Evolutionary conservation across 345 rosid genomes (phyloP), one percentile per base, ranked within the genome.

Genomic region (Rhodomyrtus tomentosa): DNA sequence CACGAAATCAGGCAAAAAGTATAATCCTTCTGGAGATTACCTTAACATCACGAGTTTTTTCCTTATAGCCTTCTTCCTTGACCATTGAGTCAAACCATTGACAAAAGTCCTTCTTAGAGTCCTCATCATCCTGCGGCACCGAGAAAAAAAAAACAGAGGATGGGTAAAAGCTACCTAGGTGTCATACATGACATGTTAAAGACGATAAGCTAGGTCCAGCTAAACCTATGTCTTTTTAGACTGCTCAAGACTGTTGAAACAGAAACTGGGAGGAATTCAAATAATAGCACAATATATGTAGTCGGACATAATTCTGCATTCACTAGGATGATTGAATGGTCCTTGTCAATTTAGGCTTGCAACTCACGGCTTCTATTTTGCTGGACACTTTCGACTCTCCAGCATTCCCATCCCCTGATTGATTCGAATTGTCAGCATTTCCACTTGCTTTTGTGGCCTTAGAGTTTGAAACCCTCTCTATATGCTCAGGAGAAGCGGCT

Each of bases 401-500:
- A 51, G 55, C 42, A 38, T 45, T 81, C 45, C 38, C 5, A 50
- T 50, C 55, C 15, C 38, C 58, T 38, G 83, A 49, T 82, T 79
- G 73, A 82, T 86, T 68, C 11, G 54, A 83, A 80, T 58, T 83
- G 55, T 82, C 87, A 82, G 86, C 80, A 82, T 21, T 76, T 53
- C 55, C 82, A 86, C 7, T 51, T 52, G 24, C 84, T 68, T 82
- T 59, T 13, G 58, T 21, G 42, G 80, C 50, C 74, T 86, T 53
- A 40, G 87, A 83, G 48, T 72, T 82, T 29, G 55, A 32, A 38
- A 62, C 96, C 87, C 85, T 92, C 49, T 87, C 91, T 3, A 58
- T 87, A 21, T 89, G 36, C 87, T 93, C 94, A 82, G 93, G 90
- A 27, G 98, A 92, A 82, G 93, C 92, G 82, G 98, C 90, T 25